A percentile compares a stretch with the other conserved stretches of the same genome.
Evolutionary conservation across 208 protist genomes (phyloP).

Genomic region (Leishmania braziliensis): DNA sequence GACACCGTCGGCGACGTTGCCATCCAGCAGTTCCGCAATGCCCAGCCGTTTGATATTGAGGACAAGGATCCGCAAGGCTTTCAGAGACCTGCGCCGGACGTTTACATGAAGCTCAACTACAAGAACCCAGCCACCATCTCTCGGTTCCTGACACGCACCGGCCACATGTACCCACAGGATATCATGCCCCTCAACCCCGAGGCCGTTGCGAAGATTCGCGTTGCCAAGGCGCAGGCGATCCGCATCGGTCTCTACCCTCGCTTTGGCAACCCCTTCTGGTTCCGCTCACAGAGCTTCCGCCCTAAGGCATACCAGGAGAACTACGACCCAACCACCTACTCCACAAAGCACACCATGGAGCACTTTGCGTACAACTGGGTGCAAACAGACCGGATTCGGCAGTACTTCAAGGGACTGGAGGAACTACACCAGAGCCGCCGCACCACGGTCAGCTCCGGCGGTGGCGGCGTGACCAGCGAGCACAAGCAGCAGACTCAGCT

Average conservation of each 20-base stretch:
- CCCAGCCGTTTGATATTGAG: slow-evolving; percentile 88
- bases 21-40: slow-evolving; percentile 90
- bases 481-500: slow-evolving; percentile 80
- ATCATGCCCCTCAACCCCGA: slow-evolving; percentile 87
- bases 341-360: slow-evolving; percentile 90
- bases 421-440: slow-evolving; percentile 47
- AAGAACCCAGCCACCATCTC: slow-evolving; percentile 92
- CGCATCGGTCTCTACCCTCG: slow-evolving; percentile 88
- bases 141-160: slow-evolving; percentile 86
- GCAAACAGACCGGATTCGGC: slow-evolving; percentile 83
- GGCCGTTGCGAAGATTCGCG: slow-evolving; percentile 78
- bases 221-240: slow-evolving; percentile 84
- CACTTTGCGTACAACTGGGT: slow-evolving; percentile 92
- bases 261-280: slow-evolving; percentile 92
- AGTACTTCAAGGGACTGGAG: slow-evolving; percentile 80
- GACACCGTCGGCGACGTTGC: slow-evolving; percentile 87
- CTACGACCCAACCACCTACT: slow-evolving; percentile 89
- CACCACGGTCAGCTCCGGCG: slow-evolving; percentile 38
- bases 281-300: slow-evolving; percentile 79
- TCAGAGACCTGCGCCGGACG: slow-evolving; percentile 72
- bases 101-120: slow-evolving; percentile 95
- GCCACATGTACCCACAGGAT: slow-evolving; percentile 89
- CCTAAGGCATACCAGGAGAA: slow-evolving; percentile 89
- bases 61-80: slow-evolving; percentile 85
- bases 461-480: slow-evolving; percentile 63